Base-by-base conservation (phyloP, 805 yeast genomes). In the Sungouiella blattae region DNA sequence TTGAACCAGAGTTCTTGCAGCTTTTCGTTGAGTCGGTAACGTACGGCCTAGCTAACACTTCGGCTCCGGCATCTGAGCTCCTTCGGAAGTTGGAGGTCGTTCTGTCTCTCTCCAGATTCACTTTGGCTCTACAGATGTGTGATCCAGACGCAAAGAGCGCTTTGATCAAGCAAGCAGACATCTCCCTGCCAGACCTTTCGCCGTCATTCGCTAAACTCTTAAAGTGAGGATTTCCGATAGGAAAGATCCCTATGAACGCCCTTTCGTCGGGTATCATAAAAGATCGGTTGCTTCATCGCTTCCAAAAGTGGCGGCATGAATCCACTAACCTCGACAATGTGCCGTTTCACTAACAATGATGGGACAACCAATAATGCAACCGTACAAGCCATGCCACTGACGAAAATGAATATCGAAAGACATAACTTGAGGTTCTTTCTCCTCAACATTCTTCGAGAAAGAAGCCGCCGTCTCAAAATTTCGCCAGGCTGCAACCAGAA, bases 401-500 rank as follows among this genome's bases (percentile, higher is more conserved):
- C 9, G 22, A 20, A 20, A 20, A 20, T 20, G 9, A 20, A 20
- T 6, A 20, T 20, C 22, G 22, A 6, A 9, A 20, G 6, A 20
- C 8, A 6, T 9, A 20, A 20, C 9, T 20, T 9, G 22, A 20
- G 6, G 22, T 9, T 20, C 9, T 20, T 6, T 9, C 9, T 20
- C 9, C 22, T 20, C 8, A 7, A 9, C 6, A 6, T 20, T 63
- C 36, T 69, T 13, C 65, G 57, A 1, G 76, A 60, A 5, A 73
- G 57, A 2, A 74, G 59, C 16, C 67, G 67, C 3, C 75, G 70
- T 6, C 76, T 61, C 2, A 76, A 51, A 46, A 76, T 80, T 26
- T 63, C 60, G 4, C 65, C 64, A 2, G 86, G 85, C 36, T 67
- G 73, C 38, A 82, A 59, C 91, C 91, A 83, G 46, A 83, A 72